Conservation (phyloP, 1,139 yeast genomes). For the Lizanozyma gosingica region DNA sequence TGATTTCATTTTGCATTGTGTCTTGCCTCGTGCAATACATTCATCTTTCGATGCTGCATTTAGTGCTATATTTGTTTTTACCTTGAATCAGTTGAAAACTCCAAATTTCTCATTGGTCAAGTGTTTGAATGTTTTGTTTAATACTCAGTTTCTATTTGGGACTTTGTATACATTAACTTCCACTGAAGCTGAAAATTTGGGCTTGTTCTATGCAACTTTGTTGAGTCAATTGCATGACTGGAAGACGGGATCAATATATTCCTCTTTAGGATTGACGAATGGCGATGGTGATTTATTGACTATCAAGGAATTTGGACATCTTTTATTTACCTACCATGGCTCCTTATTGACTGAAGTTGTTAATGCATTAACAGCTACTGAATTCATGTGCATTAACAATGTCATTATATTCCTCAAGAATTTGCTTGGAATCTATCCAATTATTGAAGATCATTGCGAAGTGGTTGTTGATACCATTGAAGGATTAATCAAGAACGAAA, state of each 20-base stretch:
- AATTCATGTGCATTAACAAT: constrained; percentile 77
- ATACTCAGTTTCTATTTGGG: constrained; percentile 42
- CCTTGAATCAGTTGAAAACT: constrained; percentile 35
- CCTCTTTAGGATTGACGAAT: constrained; percentile 5
- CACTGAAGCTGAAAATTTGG: constrained; percentile 74
- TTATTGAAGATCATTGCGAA: constrained; percentile 61
- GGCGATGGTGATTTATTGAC: constrained; percentile 9
- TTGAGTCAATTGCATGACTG: constrained; percentile 39
- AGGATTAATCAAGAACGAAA: constrained; percentile 42
- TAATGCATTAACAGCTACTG: constrained; percentile 42
- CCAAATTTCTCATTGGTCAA: constrained; percentile 34
- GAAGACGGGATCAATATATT: constrained; percentile 20
- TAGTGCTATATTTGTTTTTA: constrained; percentile 52
- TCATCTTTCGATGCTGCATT: constrained; percentile 83
- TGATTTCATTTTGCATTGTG: constrained; percentile 51
- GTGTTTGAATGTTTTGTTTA: constrained; percentile 43
- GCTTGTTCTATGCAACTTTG: constrained; percentile 59
- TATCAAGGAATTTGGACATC: constrained; percentile 30
- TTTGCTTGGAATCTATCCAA: constrained; percentile 57
- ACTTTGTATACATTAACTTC: constrained; percentile 66
- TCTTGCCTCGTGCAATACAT: constrained; percentile 69
- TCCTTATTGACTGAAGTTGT: constrained; percentile 38
- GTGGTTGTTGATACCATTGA: constrained; percentile 40
- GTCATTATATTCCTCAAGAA: constrained; percentile 72
- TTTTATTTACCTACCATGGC: constrained; percentile 50